Evolutionary conservation across 768 basidiomycete species (phyloP).

Genomic region (Botryobasidium botryosum): DNA sequence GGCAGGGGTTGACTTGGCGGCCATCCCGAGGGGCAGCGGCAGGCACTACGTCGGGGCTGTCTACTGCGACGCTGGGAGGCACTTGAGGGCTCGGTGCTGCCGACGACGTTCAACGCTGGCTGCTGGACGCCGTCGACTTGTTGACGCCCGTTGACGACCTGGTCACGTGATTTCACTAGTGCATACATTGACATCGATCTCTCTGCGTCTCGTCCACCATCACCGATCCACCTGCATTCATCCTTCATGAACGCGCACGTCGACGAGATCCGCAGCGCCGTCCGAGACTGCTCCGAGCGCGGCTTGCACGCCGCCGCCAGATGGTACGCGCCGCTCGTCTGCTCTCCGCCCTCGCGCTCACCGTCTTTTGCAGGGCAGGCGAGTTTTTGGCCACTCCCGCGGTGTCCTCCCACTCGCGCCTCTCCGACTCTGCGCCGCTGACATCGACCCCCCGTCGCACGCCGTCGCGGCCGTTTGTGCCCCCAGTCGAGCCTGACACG

Average conservation of each 20-base stretch:
- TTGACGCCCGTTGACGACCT: too few relatives aligned
- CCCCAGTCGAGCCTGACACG: conserved; percentile 2
- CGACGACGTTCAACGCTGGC: too few relatives aligned
- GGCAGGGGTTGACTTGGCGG: not conserved
- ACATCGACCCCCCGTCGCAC: conserved; percentile 22
- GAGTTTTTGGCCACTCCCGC: conserved; percentile 48
- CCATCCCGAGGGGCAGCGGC: too few relatives aligned
- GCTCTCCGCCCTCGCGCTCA: not conserved
- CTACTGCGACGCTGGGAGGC: too few relatives aligned
- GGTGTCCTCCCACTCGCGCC: conserved; percentile 38
- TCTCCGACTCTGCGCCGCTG: conserved; percentile 17
- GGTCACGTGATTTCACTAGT: too few relatives aligned
- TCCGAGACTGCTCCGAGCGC: conserved; percentile 57
- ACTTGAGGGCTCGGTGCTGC: too few relatives aligned
- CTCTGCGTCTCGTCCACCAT: too few relatives aligned
- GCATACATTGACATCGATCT: too few relatives aligned
- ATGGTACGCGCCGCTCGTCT: conserved; percentile 35
- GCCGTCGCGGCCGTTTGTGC: not conserved
- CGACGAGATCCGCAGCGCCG: conserved; percentile 42
- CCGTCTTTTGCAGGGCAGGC: conserved; percentile 38
- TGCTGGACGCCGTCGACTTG: too few relatives aligned
- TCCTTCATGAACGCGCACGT: too few relatives aligned
- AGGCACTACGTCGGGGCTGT: too few relatives aligned
- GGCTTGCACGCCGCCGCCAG: conserved; percentile 55
- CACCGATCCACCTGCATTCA: too few relatives aligned